A percentile compares a stretch with the other conserved stretches of the same genome.
Evolutionary conservation across 2,329 filamentous ascomycete genomes (phyloP).

Genomic region (Boeremia exigua): DNA sequence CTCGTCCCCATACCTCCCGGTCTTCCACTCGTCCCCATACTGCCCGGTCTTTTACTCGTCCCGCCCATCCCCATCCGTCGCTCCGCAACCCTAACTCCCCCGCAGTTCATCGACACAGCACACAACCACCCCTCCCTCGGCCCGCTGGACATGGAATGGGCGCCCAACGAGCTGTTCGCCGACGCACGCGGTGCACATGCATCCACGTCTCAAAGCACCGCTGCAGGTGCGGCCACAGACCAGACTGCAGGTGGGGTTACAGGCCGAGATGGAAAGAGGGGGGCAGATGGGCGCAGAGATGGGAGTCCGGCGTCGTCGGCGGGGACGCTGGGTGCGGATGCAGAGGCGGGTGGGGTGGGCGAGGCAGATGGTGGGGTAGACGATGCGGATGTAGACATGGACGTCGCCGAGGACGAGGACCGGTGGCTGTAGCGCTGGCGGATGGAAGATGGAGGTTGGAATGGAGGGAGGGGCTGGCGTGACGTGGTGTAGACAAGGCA

Average conservation of each 20-base stretch:
- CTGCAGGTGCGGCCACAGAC: background rate
- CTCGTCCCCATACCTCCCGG: too few species aligned
- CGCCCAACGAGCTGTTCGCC: conserved; percentile 42
- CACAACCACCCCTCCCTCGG: conserved; percentile 68
- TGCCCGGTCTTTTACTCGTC: too few species aligned
- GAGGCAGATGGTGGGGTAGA: background rate
- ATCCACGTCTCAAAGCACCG: background rate
- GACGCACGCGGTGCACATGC: conserved; percentile 3
- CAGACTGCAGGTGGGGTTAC: background rate
- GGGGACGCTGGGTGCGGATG: too few species aligned
- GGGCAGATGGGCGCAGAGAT: background rate
- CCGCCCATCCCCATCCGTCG: too few species aligned
- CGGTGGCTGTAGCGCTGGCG: background rate
- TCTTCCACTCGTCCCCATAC: too few species aligned
- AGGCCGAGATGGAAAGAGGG: background rate
- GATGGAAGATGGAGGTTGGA: background rate
- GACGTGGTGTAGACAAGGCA: too few species aligned
- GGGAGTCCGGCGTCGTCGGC: too few species aligned
- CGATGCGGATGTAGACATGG: background rate
- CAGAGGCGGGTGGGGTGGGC: too few species aligned
- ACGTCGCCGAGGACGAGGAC: background rate
- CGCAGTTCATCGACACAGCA: conserved; percentile 59
- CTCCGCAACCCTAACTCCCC: too few species aligned
- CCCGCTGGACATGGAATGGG: conserved; percentile 71
- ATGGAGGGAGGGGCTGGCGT: background rate